These are phyloP conservation scores for Lentinus tigrinus DNA, from an alignment of 768 basidiomycete species.

Conservation along the genomic window DNA sequence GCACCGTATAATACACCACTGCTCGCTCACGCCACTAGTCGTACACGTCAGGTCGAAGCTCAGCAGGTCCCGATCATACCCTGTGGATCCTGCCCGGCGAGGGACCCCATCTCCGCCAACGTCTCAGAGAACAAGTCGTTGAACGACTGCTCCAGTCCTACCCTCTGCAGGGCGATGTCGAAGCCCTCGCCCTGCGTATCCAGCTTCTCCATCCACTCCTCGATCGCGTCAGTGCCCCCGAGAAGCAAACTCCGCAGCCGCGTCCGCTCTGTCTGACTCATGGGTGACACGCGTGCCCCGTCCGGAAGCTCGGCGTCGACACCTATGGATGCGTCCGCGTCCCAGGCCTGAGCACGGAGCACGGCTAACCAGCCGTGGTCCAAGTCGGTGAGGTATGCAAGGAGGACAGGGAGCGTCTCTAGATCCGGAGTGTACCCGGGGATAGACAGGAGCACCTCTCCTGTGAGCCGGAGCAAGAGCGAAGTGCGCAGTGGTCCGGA, in stretches of 20 bases:
- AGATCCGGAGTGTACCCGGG: constrained; percentile 55
- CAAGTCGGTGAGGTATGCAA: constrained; percentile 70
- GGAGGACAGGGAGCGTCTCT: constrained; percentile 47
- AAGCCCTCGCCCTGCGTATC: constrained; percentile 25
- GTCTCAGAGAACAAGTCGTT: constrained; percentile 64
- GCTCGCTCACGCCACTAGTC: not conserved
- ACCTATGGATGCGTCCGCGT: constrained; percentile 43
- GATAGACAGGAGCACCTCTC: constrained; percentile 60
- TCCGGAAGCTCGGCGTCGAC: constrained; percentile 41
- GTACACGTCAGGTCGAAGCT: not conserved
- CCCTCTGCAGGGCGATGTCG: constrained; percentile 40
- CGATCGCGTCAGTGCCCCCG: constrained; percentile 55
- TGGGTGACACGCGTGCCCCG: constrained; percentile 41
- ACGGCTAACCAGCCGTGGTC: constrained; percentile 75
- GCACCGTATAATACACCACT: no score
- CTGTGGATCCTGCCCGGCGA: constrained; percentile 30
- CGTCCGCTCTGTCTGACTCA: constrained; percentile 71
- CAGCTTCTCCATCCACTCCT: constrained; percentile 60
- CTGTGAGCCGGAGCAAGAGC: constrained; percentile 70
- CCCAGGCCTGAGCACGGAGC: constrained; percentile 65
- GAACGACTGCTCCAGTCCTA: constrained; percentile 61
- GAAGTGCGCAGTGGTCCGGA: constrained; percentile 66
- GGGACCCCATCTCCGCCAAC: constrained; percentile 56
- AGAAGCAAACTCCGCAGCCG: constrained; percentile 68
- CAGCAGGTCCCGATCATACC: constrained; percentile 29